Conservation (phyloP, 75 land plant genomes). For the Chamaecyparis obtusa region DNA sequence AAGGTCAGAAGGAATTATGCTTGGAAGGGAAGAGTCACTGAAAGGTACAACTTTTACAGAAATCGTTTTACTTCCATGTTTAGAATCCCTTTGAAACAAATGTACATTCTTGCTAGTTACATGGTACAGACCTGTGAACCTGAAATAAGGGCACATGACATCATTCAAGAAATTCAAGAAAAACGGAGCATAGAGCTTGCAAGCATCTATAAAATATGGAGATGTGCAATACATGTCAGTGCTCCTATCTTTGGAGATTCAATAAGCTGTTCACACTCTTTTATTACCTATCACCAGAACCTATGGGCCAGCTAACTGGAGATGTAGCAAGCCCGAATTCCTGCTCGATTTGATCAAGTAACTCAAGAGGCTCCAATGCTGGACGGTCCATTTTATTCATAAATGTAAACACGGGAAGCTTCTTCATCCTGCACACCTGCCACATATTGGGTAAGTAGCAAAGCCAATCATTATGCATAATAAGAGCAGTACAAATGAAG, state of each 20-base stretch:
- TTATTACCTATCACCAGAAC: conserved; percentile 52
- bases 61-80: conserved; percentile 46
- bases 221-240: background rate
- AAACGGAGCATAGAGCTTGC: background rate
- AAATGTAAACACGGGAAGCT: conserved; percentile 49
- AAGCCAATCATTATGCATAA: background rate
- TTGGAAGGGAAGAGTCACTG: conserved; percentile 30
- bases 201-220: background rate
- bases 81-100: conserved; percentile 35
- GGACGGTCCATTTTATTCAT: conserved; percentile 61
- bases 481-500: background rate
- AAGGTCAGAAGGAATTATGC: conserved; percentile 37
- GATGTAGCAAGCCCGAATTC: conserved; percentile 48
- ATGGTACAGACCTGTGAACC: conserved; percentile 50
- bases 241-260: background rate
- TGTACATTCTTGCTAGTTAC: conserved; percentile 44
- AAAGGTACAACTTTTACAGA: conserved; percentile 28
- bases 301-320: conserved; percentile 59
- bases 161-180: background rate
- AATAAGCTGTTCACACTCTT: conserved; percentile 4
- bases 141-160: conserved; percentile 11
- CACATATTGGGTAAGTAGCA: background rate
- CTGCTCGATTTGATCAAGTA: conserved; percentile 50
- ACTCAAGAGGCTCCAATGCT: conserved; percentile 47
- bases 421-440: conserved; percentile 63